Evolutionary conservation across 2,329 filamentous ascomycete species (phyloP).

Genomic region (Endoconidiophora laricicola): DNA sequence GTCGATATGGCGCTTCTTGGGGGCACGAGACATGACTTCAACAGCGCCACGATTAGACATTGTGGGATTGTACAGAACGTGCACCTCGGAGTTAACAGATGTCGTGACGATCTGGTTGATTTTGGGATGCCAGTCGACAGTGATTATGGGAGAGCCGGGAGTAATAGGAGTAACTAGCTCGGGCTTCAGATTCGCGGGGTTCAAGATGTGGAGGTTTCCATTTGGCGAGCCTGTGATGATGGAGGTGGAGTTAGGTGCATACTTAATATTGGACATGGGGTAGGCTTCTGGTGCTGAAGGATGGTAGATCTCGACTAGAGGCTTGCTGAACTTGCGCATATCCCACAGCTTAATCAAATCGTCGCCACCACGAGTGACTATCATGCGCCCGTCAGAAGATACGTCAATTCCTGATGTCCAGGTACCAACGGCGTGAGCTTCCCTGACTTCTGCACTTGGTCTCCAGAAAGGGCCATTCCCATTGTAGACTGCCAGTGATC

Average conservation of each 20-base stretch:
- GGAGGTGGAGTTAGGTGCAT: slow-evolving; percentile 67
- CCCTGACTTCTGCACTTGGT: slow-evolving; percentile 65
- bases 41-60: slow-evolving; percentile 68
- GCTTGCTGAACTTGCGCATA: slow-evolving; percentile 82
- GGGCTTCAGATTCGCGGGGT: slow-evolving; percentile 72
- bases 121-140: slow-evolving; percentile 80
- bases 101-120: slow-evolving; percentile 94
- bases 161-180: slow-evolving; percentile 85
- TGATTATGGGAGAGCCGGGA: slow-evolving; percentile 63
- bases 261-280: slow-evolving; percentile 72
- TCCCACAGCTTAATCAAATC: slow-evolving; percentile 94
- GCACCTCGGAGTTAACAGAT: slow-evolving; percentile 78
- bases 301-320: slow-evolving; percentile 65
- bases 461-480: slow-evolving; percentile 75
- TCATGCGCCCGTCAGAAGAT: slow-evolving; percentile 74
- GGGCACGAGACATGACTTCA: slow-evolving; percentile 78
- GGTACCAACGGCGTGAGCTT: slow-evolving; percentile 66
- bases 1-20: slow-evolving; percentile 89
- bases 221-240: slow-evolving; percentile 79
- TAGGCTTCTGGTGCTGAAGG: slow-evolving; percentile 70
- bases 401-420: slow-evolving; percentile 91
- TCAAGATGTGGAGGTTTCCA: slow-evolving; percentile 81
- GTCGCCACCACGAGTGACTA: slow-evolving; percentile 82
- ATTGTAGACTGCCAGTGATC: slow-evolving; percentile 78
- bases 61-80: slow-evolving; percentile 79